Percentiles rank a stretch among this genome's conserved stretches.
Conservation (phyloP, 2,329 filamentous ascomycete genomes). For the Chrysoporthe puriensis region DNA sequence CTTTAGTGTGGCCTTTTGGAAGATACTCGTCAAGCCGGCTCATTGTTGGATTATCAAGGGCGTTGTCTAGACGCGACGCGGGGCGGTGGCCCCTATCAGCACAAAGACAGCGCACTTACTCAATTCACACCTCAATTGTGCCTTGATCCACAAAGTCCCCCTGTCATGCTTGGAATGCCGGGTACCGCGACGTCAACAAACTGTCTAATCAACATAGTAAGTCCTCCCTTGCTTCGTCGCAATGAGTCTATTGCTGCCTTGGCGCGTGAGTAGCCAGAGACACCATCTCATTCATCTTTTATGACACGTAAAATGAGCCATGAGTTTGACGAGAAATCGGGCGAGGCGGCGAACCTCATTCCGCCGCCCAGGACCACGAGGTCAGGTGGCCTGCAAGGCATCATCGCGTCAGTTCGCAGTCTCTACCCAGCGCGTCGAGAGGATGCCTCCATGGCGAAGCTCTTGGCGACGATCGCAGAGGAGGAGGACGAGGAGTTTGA, state of each 20-base stretch:
- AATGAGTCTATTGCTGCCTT: neutral
- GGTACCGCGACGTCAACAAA: neutral
- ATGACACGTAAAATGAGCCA: slow-evolving; percentile 4
- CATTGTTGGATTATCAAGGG: neutral
- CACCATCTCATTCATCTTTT: neutral
- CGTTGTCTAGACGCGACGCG: slow-evolving; percentile 1
- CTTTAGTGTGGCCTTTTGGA: neutral
- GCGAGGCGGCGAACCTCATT: slow-evolving; percentile 24
- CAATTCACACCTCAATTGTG: slow-evolving; percentile 13
- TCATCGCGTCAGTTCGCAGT: neutral
- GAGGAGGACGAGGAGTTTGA: neutral
- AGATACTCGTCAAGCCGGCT: neutral
- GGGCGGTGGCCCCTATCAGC: neutral
- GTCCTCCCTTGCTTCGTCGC: slow-evolving; percentile 9
- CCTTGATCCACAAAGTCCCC: neutral
- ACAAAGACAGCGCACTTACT: slow-evolving; percentile 10
- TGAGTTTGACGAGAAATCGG: slow-evolving; percentile 19
- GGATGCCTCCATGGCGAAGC: neutral
- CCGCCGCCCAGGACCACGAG: slow-evolving; percentile 3
- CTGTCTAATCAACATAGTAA: neutral
- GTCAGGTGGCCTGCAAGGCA: neutral
- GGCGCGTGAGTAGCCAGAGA: neutral
- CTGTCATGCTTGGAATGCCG: slow-evolving; percentile 14
- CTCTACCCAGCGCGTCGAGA: neutral
- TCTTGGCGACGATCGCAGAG: neutral